A percentile compares a stretch with the other conserved stretches of the same genome.
Conservation (phyloP, 176 grass and related monocot species). For the Dactylis glomerata region DNA sequence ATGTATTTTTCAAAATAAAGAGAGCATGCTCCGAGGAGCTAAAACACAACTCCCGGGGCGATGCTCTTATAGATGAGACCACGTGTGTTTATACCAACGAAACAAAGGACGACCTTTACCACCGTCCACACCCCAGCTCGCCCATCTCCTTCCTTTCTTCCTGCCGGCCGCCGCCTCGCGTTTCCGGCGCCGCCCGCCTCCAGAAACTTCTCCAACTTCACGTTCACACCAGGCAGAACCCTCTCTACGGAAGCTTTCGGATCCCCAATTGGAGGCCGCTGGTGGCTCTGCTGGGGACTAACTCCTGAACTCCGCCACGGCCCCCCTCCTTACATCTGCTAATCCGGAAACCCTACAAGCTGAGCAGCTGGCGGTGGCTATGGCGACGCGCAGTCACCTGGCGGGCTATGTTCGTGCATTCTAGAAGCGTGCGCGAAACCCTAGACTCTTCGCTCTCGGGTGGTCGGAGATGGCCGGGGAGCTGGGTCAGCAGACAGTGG, state of each 20-base stretch:
- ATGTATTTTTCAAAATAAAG: no score
- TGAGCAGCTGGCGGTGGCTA: slow-evolving; percentile 2
- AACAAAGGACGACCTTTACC: background rate
- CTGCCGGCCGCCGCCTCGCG: slow-evolving; percentile 17
- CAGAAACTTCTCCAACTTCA: background rate
- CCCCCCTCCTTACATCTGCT: background rate
- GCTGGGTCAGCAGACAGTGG: slow-evolving; percentile 85
- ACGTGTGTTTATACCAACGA: background rate
- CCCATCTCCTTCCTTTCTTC: slow-evolving; percentile 5
- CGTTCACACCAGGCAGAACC: background rate
- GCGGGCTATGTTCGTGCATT: background rate
- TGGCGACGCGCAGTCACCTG: background rate
- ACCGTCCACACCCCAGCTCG: background rate
- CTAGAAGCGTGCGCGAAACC: background rate
- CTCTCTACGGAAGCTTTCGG: background rate
- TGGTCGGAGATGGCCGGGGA: slow-evolving; percentile 51
- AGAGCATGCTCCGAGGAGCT: no score
- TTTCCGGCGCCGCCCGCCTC: background rate
- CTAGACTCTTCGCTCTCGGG: background rate
- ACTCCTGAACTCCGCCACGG: background rate
- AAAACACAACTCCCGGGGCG: no score
- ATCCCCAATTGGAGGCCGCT: background rate
- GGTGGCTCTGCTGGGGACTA: background rate
- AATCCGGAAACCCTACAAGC: background rate
- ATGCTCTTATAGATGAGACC: background rate